These are phyloP conservation scores for Pythium aquatile DNA, from an alignment of 352 stramenopile species.

Conservation along the genomic window DNA sequence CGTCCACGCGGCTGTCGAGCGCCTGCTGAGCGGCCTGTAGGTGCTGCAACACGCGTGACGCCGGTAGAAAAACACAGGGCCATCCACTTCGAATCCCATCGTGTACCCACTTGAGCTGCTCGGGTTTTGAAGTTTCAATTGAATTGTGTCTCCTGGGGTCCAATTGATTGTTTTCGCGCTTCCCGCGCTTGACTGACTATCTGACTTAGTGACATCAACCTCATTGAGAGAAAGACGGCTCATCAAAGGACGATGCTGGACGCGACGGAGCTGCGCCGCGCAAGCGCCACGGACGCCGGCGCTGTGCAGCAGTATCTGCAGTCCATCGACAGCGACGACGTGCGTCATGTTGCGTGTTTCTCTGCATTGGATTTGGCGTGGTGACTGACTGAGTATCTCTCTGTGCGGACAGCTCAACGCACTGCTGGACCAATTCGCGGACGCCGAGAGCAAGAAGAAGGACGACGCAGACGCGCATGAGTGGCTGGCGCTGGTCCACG, in stretches of 20 bases:
- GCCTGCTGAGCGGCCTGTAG: conserved; percentile 65
- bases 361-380: neutral
- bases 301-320: conserved; percentile 62
- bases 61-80: neutral
- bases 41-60: neutral
- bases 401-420: conserved; percentile 41
- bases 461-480: conserved; percentile 30
- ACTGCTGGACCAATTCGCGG: conserved; percentile 55
- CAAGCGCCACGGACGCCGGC: conserved; percentile 55
- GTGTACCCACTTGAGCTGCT: conserved; percentile 2
- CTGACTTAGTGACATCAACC: neutral
- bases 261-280: conserved; percentile 52
- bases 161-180: neutral
- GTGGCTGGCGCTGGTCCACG: conserved; percentile 60
- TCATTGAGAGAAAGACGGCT: neutral
- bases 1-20: conserved; percentile 88
- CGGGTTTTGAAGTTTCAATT: conserved; percentile 1
- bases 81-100: neutral
- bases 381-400: neutral
- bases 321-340: conserved; percentile 58
- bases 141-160: neutral
- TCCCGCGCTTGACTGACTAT: conserved; percentile 13
- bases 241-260: conserved; percentile 26
- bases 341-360: conserved; percentile 16
- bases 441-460: conserved; percentile 45